Base-by-base conservation (phyloP, 2,329 filamentous ascomycete genomes). In the Hypoxylon sp. region DNA sequence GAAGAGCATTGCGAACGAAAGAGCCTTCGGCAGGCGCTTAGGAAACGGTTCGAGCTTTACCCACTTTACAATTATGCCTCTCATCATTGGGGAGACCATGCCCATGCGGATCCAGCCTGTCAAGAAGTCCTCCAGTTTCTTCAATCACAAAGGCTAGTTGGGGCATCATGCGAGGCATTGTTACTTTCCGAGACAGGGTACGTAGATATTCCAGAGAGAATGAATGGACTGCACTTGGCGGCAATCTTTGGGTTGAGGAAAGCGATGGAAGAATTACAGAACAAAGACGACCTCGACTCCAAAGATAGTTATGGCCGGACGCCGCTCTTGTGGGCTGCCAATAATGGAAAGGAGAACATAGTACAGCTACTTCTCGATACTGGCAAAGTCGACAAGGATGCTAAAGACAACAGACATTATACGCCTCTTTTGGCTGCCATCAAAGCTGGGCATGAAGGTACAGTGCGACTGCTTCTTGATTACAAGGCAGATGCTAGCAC, bases 41-140 rank as follows among this genome's bases (percentile, higher is more conserved):
- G 44, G 13, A 15, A 46, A 9, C 26, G 31, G 6, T 42, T 45
- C 6, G 8, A 17, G 15, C 16, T 13, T 3, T 9, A 54, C 43
- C 29, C 17, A 5, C 17, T 53, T 9, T 43, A 43, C 15, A 16
- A 43, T 21, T 54, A 54, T 43, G 50, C 44, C 4, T 23, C 36
- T 12, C 16, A 20, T 9, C 31, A 38, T 21, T 54, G 50, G 50
- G 50, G 36, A 2, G 11, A 27, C 13, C 50, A 53, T 25, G 50
- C 32, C 27, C 34, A 15, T 12, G 17, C 1, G 7, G 19, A 26
- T 4, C 5, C 20, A 23, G 13, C 21, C 9, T 9, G 5, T 6
- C 6, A 9, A 6, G 21, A 25, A 25, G 21, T 25, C 5, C 21
- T 25, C 32, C 3, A 13, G 5, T 5, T 12, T 9, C 12, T 3